Conservation (phyloP, 805 yeast species). For the Wickerhamiella kurtzmanii region DNA sequence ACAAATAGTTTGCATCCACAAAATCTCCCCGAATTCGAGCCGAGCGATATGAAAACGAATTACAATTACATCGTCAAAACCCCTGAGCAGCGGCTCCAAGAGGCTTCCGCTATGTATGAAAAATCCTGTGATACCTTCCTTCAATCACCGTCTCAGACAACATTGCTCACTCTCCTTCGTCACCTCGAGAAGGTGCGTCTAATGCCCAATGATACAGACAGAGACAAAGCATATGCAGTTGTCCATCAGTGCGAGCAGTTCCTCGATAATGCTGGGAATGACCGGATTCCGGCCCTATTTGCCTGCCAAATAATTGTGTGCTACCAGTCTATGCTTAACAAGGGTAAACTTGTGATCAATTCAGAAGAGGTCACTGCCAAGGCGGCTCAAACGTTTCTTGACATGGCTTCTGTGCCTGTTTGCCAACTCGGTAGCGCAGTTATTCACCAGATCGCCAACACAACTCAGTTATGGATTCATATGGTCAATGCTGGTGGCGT, state of each 20-base stretch:
- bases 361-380: neutral
- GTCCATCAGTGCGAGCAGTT: neutral
- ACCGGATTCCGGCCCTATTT: neutral
- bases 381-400: neutral
- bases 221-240: neutral
- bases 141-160: too few relatives aligned
- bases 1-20: too few relatives aligned
- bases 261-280: neutral
- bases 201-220: neutral
- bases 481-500: neutral
- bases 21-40: too few relatives aligned
- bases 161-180: too few relatives aligned
- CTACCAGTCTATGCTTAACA: neutral
- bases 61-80: too few relatives aligned
- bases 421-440: neutral
- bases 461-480: neutral
- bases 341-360: neutral
- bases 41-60: too few relatives aligned
- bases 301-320: neutral
- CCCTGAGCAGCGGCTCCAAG: too few relatives aligned
- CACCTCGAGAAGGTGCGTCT: too few relatives aligned
- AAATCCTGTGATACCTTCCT: too few relatives aligned
- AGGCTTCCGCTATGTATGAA: too few relatives aligned
- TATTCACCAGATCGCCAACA: neutral
- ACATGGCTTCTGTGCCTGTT: neutral